Evolutionary conservation across 164 flowering plant genomes (phyloP).

Genomic region (Vitis rotundifolia): DNA sequence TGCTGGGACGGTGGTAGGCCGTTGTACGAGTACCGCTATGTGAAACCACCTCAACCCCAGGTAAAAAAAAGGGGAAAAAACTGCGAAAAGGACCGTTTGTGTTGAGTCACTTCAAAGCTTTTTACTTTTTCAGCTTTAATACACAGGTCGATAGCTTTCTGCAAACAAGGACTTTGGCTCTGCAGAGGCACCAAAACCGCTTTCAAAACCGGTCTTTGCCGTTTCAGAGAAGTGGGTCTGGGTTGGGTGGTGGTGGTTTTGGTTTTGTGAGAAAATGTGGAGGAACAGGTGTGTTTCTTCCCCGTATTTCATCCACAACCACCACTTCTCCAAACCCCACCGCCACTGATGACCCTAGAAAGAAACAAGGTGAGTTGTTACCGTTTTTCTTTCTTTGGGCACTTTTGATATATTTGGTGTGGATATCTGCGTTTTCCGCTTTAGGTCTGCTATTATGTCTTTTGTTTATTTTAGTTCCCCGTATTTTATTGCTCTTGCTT

Average conservation of each 20-base stretch:
- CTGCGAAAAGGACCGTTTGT: not conserved
- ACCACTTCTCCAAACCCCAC: not conserved
- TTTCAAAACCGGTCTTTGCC: constrained; percentile 22
- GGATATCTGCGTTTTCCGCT: not conserved
- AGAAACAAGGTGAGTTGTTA: constrained; percentile 22
- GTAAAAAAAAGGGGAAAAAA: not conserved
- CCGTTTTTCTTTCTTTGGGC: not conserved
- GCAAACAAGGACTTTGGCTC: constrained; percentile 12
- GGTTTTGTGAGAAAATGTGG: constrained; percentile 23
- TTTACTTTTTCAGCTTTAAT: constrained; percentile 9
- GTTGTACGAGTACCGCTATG: not conserved
- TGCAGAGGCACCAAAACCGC: constrained; percentile 28
- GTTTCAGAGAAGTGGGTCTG: constrained; percentile 11
- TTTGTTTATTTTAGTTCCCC: not conserved
- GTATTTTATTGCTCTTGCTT: no score
- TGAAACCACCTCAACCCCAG: constrained; percentile 13
- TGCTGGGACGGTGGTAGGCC: not conserved
- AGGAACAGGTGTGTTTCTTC: constrained; percentile 54
- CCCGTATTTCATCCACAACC: constrained; percentile 19
- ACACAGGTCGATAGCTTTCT: constrained; percentile 11
- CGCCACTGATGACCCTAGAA: constrained; percentile 2
- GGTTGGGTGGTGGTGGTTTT: constrained; percentile 15
- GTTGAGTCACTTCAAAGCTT: constrained; percentile 8
- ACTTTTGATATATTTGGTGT: not conserved
- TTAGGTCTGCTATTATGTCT: not conserved